These are phyloP conservation scores for Daedaleopsis sinensis DNA, from an alignment of 768 basidiomycete species.

Conservation along the genomic window DNA sequence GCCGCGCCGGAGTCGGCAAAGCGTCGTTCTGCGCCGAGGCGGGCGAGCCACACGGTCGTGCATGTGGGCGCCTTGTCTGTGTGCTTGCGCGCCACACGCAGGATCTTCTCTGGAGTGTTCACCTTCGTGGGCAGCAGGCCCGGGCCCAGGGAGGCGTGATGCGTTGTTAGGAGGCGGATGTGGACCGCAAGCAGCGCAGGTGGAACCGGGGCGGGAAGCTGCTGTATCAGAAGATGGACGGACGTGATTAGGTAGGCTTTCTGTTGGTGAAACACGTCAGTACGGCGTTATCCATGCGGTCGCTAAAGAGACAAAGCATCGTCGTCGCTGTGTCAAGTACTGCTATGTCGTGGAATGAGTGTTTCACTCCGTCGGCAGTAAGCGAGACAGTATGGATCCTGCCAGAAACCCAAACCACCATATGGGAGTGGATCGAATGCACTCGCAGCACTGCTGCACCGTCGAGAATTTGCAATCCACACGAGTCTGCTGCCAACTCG, in stretches of 20 bases:
- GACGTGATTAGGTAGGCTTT: constrained; percentile 32
- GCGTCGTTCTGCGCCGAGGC: constrained; percentile 47
- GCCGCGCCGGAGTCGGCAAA: constrained; percentile 31
- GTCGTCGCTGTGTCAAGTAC: too few species aligned
- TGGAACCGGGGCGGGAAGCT: constrained; percentile 17
- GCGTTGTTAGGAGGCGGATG: constrained; percentile 36
- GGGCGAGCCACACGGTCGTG: constrained; percentile 54
- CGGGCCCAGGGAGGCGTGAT: constrained; percentile 21
- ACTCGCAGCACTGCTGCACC: constrained; percentile 1
- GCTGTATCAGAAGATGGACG: constrained; percentile 28
- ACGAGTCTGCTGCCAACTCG: too few species aligned
- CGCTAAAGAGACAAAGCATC: constrained; percentile 1
- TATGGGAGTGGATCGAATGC: not conserved
- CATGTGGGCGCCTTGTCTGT: constrained; percentile 36
- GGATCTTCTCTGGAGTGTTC: constrained; percentile 33
- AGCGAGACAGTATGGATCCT: too few species aligned
- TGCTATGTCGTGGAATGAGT: too few species aligned
- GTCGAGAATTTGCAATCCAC: not conserved
- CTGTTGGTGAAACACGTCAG: constrained; percentile 17
- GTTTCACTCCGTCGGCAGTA: too few species aligned
- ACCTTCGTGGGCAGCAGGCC: constrained; percentile 23
- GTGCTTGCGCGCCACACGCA: constrained; percentile 50
- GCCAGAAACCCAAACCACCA: not conserved
- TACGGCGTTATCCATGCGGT: not conserved
- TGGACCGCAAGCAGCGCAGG: constrained; percentile 41